Percentiles rank a stretch among this genome's conserved stretches.
phyloP scores from a whole-genome alignment of 2,329 filamentous ascomycete species.

The Alternaria hordeiaustralica region DNA sequence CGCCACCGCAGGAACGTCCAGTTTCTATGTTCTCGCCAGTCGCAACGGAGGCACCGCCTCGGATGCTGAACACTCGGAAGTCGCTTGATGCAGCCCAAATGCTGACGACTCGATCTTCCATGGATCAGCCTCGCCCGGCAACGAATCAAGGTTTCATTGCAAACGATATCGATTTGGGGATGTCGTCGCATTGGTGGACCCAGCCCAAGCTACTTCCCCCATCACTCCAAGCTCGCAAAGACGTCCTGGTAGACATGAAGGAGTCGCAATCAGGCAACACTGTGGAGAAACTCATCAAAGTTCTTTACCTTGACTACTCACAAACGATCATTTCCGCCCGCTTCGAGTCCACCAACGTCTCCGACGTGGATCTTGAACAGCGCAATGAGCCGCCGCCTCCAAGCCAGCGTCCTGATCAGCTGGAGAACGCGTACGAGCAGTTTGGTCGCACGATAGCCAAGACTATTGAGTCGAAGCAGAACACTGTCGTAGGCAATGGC shows the following conservation, averaged over 20 bases:
- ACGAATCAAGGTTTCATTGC: constrained; percentile 85
- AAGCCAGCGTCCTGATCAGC: constrained; percentile 85
- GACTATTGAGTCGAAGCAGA: constrained; percentile 73
- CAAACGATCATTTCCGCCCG: constrained; percentile 85
- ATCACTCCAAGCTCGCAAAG: constrained; percentile 78
- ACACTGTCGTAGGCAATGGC: constrained; percentile 83
- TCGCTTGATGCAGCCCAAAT: constrained; percentile 70
- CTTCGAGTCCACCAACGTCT: constrained; percentile 77
- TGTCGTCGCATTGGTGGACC: constrained; percentile 84
- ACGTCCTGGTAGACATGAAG: constrained; percentile 82
- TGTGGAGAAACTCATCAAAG: constrained; percentile 79
- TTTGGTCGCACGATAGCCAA: constrained; percentile 82
- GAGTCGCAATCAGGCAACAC: constrained; percentile 77
- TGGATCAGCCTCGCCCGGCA: constrained; percentile 73
- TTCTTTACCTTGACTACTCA: constrained; percentile 96
- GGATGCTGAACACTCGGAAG: constrained; percentile 58
- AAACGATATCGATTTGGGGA: constrained; percentile 80
- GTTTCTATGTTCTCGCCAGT: constrained; percentile 37
- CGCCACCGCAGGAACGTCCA: constrained; percentile 35
- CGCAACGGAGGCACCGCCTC: constrained; percentile 51
- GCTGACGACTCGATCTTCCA: constrained; percentile 65
- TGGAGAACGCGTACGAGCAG: constrained; percentile 82
- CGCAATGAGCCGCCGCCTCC: constrained; percentile 84
- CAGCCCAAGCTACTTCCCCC: constrained; percentile 81
- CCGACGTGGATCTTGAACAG: constrained; percentile 79